Conservation (phyloP, 768 basidiomycete species). For the Daedaleopsis nitida region DNA sequence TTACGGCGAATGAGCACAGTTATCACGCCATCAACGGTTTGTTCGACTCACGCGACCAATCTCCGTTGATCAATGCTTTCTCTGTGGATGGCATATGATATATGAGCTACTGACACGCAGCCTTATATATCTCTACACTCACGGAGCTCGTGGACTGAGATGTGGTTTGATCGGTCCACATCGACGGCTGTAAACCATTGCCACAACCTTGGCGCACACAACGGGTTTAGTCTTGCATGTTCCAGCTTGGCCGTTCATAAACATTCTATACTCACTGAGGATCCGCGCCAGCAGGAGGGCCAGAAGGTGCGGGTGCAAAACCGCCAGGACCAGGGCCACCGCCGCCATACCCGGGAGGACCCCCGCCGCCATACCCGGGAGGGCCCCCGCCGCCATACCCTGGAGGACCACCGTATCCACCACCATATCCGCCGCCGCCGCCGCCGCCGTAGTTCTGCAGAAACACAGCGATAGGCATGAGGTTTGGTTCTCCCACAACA, state of each 20-base stretch:
- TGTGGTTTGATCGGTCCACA: constrained; percentile 65
- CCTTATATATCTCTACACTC: constrained; percentile 39
- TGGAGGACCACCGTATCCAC: constrained; percentile 20
- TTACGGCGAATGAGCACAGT: background rate
- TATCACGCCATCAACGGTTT: background rate
- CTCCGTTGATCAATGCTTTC: constrained; percentile 56
- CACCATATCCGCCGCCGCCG: background rate
- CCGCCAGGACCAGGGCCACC: constrained; percentile 25
- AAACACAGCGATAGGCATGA: background rate
- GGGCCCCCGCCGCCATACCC: constrained; percentile 31
- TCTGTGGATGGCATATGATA: constrained; percentile 29
- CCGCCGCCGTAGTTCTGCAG: too few relatives aligned
- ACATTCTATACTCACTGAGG: constrained; percentile 58
- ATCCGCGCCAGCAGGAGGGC: constrained; percentile 68
- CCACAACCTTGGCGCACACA: constrained; percentile 57
- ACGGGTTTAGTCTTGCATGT: background rate
- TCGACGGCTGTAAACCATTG: constrained; percentile 74
- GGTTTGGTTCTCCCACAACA: background rate
- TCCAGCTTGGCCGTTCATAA: background rate
- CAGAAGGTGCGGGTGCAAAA: constrained; percentile 35
- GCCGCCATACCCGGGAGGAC: constrained; percentile 22
- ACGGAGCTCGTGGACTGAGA: constrained; percentile 70
- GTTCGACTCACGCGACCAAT: constrained; percentile 68
- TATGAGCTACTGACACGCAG: constrained; percentile 25
- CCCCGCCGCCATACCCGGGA: constrained; percentile 19